Base-by-base conservation (phyloP, 2,329 filamentous ascomycete species). In the Talaromyces rugulosus region DNA sequence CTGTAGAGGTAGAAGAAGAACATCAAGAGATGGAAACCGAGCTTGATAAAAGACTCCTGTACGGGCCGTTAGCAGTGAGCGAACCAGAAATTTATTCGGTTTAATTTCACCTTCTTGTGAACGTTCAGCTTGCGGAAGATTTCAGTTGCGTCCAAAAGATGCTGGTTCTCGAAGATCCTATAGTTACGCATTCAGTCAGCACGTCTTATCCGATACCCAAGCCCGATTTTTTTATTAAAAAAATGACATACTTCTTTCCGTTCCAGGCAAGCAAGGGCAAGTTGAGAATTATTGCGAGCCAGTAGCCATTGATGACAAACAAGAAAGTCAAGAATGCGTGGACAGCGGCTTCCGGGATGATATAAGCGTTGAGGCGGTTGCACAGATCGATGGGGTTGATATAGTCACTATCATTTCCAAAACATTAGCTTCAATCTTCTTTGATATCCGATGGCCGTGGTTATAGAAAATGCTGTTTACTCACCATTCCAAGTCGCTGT, bases 1-100 rank as follows among this genome's bases (percentile, higher is more conserved):
- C 91, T 96, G 86, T 96, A 96, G 62, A 99, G 89, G 82, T 99
- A 99, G 87, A 98, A 99, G 88, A 99, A 99, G 87, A 99, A 99
- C 92, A 99, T 97, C 81, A 99, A 79, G 64, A 99, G 84, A 80
- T 99, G 95, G 85, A 99, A 99, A 61, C 94, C 95, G 51, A 99
- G 91, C 83, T 99, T 99, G 82, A 95, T 89, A 79, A 99, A 99
- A 0, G 95, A 98, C 87, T 99, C 95, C 93, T 96, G 68, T 42
- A 55, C 23, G 28, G 18, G 12, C 16, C 11, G 47, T 60, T 54
- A 70, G 58, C 67, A 60, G 58, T 44, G 42, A 61, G 30, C 51
- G 8, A 34, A 2, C 36, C 31, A 34, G 14, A 12, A 23, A 56
- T 61, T 52, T 57, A 16, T 6, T 11, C 30, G 8, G 64, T 65